These are phyloP conservation scores for Luffa acutangula DNA, from an alignment of 306 rosid genomes.

Conservation along the genomic window DNA sequence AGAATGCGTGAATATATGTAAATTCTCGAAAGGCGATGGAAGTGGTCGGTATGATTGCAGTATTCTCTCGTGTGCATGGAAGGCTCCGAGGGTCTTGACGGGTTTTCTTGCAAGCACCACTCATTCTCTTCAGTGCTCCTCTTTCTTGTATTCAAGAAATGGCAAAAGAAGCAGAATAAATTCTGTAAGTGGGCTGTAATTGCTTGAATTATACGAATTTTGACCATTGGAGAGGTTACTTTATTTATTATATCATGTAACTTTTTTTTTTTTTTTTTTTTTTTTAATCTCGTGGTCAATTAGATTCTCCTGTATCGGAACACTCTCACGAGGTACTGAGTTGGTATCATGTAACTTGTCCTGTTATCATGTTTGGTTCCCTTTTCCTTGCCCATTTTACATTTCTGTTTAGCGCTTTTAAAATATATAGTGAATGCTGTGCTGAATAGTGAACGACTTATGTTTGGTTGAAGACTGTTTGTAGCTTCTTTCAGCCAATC, in stretches of 20 bases:
- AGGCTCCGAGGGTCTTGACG: constrained; percentile 86
- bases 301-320: constrained; percentile 1
- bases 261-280: background rate
- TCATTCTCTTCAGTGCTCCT: constrained; percentile 41
- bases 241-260: background rate
- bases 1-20: constrained; percentile 87
- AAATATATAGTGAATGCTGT: background rate
- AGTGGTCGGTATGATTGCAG: constrained; percentile 75
- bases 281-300: background rate
- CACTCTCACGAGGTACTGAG: background rate
- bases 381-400: background rate
- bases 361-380: constrained; percentile 1
- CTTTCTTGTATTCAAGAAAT: constrained; percentile 20
- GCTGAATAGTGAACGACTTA: background rate
- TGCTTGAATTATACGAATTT: constrained; percentile 17
- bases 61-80: constrained; percentile 75
- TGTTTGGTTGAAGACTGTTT: background rate
- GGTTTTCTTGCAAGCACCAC: constrained; percentile 94
- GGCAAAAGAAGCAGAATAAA: constrained; percentile 55
- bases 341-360: too few relatives aligned
- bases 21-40: constrained; percentile 61
- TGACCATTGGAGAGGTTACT: constrained; percentile 10
- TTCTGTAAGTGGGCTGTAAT: constrained; percentile 51
- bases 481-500: background rate
- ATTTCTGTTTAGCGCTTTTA: background rate